Conservation (phyloP, 129 eudicot species). For the Flaveria robusta region DNA sequence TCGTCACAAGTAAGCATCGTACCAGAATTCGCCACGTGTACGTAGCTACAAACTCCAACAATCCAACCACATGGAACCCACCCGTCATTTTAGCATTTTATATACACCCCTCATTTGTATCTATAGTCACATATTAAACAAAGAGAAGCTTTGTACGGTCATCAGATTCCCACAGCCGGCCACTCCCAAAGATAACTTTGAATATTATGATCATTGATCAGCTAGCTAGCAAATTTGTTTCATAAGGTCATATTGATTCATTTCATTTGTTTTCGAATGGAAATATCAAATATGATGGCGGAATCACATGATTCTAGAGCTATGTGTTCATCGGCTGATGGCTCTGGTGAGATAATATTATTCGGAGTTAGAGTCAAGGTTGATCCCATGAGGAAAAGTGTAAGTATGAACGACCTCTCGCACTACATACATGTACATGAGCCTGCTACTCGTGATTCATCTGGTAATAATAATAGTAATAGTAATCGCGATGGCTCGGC, state of each 20-base stretch:
- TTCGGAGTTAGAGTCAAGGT: constrained; percentile 89
- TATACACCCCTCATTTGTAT: constrained; percentile 27
- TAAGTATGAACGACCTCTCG: constrained; percentile 82
- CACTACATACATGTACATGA: constrained; percentile 58
- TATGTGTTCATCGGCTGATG: no score
- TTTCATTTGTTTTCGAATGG: constrained; percentile 10
- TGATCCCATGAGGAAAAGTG: constrained; percentile 98
- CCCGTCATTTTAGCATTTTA: constrained; percentile 39
- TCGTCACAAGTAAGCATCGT: constrained; percentile 34
- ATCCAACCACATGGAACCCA: constrained; percentile 43
- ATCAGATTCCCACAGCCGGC: constrained; percentile 27
- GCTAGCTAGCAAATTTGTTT: not conserved
- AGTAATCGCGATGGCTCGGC: constrained; percentile 18
- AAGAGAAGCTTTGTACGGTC: constrained; percentile 32
- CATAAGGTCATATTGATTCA: not conserved
- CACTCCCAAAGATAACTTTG: constrained; percentile 19
- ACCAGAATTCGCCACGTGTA: constrained; percentile 38
- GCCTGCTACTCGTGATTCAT: constrained; percentile 28
- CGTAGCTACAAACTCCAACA: constrained; percentile 27
- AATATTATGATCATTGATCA: constrained; percentile 9
- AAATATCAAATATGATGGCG: constrained; percentile 27
- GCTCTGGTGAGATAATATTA: constrained; percentile 74
- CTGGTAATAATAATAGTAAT: constrained; percentile 18
- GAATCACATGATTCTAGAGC: no score
- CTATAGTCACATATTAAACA: constrained; percentile 22